Percentiles rank a stretch among this genome's conserved stretches.
Conservation (phyloP, 306 rosid species). For the Inga laurina region DNA sequence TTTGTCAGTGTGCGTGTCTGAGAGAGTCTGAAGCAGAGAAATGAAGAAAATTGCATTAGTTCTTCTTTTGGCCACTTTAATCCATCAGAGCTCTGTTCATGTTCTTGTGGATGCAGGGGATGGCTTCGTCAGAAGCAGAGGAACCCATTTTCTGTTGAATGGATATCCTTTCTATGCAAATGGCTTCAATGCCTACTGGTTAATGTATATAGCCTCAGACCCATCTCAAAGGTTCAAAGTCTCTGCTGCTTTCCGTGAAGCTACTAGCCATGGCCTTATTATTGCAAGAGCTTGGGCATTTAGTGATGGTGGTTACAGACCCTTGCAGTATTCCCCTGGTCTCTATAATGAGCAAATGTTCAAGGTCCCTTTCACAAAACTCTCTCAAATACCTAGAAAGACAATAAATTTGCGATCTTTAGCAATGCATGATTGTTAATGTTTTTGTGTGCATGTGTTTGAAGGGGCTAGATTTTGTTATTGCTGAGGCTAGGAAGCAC, state of each 20-base stretch:
- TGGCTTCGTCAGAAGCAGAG: conserved; percentile 72
- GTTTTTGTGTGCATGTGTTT: conserved; percentile 25
- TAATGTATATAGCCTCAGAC: conserved; percentile 83
- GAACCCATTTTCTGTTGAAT: conserved; percentile 67
- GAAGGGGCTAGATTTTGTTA: conserved; percentile 88
- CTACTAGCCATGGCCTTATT: conserved; percentile 70
- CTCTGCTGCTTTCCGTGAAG: conserved; percentile 70
- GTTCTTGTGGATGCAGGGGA: conserved; percentile 58
- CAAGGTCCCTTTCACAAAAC: conserved; percentile 47
- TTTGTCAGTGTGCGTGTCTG: conserved; percentile 1
- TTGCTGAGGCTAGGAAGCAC: conserved; percentile 79
- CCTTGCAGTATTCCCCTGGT: conserved; percentile 87
- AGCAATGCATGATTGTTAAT: background rate
- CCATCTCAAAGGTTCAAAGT: conserved; percentile 82
- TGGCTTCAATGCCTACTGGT: conserved; percentile 95
- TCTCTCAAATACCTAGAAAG: background rate
- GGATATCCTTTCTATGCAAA: conserved; percentile 83
- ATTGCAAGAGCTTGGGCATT: conserved; percentile 98
- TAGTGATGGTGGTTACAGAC: conserved; percentile 86
- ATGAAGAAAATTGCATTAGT: conserved; percentile 61
- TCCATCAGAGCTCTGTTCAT: conserved; percentile 41
- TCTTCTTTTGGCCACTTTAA: conserved; percentile 48
- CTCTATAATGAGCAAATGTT: conserved; percentile 82
- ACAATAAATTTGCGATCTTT: background rate
- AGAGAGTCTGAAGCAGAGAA: conserved; percentile 1